Base-by-base conservation (phyloP, 305 asterid genomes). In the Stenogyne calaminthoides region DNA sequence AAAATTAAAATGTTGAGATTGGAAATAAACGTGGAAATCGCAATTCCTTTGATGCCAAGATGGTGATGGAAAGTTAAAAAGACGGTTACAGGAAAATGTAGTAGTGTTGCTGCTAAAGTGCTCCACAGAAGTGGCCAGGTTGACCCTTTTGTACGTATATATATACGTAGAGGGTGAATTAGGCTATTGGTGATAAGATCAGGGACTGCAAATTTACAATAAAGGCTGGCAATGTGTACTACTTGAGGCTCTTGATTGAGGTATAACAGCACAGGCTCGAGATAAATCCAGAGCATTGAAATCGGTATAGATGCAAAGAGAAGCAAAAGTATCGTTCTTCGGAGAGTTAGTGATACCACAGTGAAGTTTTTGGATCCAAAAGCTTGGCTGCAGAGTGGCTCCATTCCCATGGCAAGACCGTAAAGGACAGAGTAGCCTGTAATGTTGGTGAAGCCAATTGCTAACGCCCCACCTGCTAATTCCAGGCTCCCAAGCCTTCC, bases 321-420 rank as follows among this genome's bases (percentile, higher is more conserved):
- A 79, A 92, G 69, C 84, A 92, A 71, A 47, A 82, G 51, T 14
- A 90, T 88, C 47, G 89, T 92, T 80, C 91, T 82, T 74, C 82
- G 90, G 34, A 92, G 92, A 70, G 87, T 86, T 54, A 80, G 86
- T 71, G 84, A 73, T 64, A 83, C 77, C 64, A 84, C 69, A 76
- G 78, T 71, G 47, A 80, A 76, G 86, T 92, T 92, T 82, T 76
- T 84, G 60, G 97, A 88, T 15, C 97, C 97, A 70, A 88, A 88
- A 81, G 95, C 93, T 76, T 90, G 96, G 84, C 89, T 90, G 75
- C 95, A 92, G 57, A 92, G 80, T 34, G 96, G 97, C 69, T 92
- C 97, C 97, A 92, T 90, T 65, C 97, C 97, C 85, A 86, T 87
- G 70, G 97, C 91, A n/a, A 92, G 86, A 68, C 97, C 96, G 14